Evolutionary conservation across 768 basidiomycete species (phyloP).

Genomic region (Gautieria morchelliformis): DNA sequence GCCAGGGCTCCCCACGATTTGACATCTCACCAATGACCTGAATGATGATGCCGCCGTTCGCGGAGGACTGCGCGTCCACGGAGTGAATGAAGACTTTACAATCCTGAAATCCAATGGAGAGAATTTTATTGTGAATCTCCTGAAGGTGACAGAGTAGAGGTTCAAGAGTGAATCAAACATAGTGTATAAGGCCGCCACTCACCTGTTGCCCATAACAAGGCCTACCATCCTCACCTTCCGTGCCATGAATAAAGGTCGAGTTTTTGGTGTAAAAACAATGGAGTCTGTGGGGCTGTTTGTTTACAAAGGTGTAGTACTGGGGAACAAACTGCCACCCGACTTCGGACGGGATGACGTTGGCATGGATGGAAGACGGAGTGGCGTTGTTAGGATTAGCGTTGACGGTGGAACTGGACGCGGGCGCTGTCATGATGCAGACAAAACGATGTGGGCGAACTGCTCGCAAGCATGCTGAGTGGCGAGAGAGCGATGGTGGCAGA

Average conservation of each 20-base stretch:
- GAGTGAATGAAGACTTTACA: constrained; percentile 99
- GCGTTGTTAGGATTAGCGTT: background rate
- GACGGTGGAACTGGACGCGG: background rate
- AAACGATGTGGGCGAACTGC: background rate
- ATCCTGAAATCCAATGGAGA: constrained; percentile 86
- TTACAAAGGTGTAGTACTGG: constrained; percentile 98
- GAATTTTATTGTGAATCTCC: constrained; percentile 98
- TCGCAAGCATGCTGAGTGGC: background rate
- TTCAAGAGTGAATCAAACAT: background rate
- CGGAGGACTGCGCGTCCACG: constrained; percentile 93
- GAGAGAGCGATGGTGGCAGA: background rate
- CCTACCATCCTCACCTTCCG: constrained; percentile 89
- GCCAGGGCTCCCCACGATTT: constrained; percentile 85
- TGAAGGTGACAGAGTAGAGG: constrained; percentile 20
- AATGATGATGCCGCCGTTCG: constrained; percentile 93
- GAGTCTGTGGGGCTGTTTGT: constrained; percentile 92
- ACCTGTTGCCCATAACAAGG: constrained; percentile 93
- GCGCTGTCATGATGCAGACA: background rate
- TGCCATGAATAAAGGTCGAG: constrained; percentile 94
- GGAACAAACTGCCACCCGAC: constrained; percentile 99
- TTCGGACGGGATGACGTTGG: constrained; percentile 78
- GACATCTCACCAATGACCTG: constrained; percentile 99
- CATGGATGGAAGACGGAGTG: constrained; percentile 27
- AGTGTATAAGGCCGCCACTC: constrained; percentile 12
- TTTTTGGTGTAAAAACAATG: constrained; percentile 99